Base-by-base conservation (phyloP, 2,329 filamentous ascomycete genomes). In the Neofusicoccum parvum region DNA sequence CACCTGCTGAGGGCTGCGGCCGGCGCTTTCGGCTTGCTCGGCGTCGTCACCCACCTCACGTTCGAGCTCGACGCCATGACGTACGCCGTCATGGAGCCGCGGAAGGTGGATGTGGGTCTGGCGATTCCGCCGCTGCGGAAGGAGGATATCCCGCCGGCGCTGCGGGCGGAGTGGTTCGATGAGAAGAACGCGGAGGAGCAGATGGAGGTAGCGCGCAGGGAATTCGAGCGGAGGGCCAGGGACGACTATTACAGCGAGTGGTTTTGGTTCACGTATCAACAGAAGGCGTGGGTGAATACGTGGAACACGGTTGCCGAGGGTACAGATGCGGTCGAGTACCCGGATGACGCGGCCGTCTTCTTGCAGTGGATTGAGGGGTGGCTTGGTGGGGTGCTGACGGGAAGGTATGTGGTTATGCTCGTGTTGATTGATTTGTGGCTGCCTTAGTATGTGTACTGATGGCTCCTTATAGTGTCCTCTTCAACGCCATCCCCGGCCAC, bases 191-290 rank as follows among this genome's bases (percentile, higher is more conserved):
- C 74, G 2, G 69, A 71, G 3, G 71, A 73, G 20, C 69, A 78
- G 62, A 72, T 78, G n/a, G 71, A 71, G 10, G 67, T 68, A 1
- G 78, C 80, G 1, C 72, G 77, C 4, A 67, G 48, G 5, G 72
- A 75, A 0, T 84, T 83, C 65, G 75, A 80, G 65, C 67, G 71
- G 1, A 72, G 75, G 2, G 80, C 80, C 14, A 69, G 70, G 0
- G 75, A 79, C 36, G 75, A 79, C 56, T 83, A 81, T 67, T 83
- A 83, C 64, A 72, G 74, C 23, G 81, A 84, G 68, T 83, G 80
- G 80, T 84, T 84, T 68, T 84, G 81, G 82, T 84, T 83, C 66
- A 78, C 82, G 0, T 82, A 81, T 64, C 78, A 79, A 20, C 74
- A 78, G 58, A 74, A 79, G 48, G 75, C 77, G 4, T 83, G 81